phyloP scores from a whole-genome alignment of 345 rosid species.

The Populus deltoides region DNA sequence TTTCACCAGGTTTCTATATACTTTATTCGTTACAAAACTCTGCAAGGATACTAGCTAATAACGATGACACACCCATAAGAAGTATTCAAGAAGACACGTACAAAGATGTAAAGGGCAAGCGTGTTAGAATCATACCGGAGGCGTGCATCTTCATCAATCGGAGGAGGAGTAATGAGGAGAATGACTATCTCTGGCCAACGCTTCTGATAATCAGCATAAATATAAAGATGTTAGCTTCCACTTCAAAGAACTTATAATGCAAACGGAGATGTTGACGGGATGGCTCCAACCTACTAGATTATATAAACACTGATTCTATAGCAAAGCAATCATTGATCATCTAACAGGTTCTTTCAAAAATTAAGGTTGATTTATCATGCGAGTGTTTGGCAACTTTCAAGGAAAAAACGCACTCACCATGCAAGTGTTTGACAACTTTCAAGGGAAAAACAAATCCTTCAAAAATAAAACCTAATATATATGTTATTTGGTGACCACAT shows the following conservation, averaged over 20 bases:
- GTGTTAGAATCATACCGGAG: conserved; percentile 42
- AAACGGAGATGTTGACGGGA: not conserved
- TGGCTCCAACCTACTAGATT: not conserved
- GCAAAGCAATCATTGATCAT: not conserved
- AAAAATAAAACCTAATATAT: too few species aligned
- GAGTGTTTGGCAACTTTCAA: too few species aligned
- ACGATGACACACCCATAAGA: not conserved
- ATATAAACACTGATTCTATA: not conserved
- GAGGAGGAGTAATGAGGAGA: conserved; percentile 83
- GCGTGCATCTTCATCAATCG: conserved; percentile 83
- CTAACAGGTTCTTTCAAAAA: not conserved
- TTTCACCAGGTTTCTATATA: not conserved
- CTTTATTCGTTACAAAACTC: not conserved
- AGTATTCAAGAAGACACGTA: not conserved
- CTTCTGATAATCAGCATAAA: conserved; percentile 33
- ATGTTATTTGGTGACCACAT: too few species aligned
- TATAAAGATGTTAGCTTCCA: not conserved
- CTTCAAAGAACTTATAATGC: not conserved
- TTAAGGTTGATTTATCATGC: not conserved
- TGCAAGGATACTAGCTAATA: not conserved
- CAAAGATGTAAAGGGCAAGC: not conserved
- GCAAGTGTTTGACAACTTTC: too few species aligned
- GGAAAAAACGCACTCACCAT: too few species aligned
- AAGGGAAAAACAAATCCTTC: too few species aligned
- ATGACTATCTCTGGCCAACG: conserved; percentile 59